phyloP scores from a whole-genome alignment of 1,284 basidiomycete genomes.

The Boletus smithii region DNA sequence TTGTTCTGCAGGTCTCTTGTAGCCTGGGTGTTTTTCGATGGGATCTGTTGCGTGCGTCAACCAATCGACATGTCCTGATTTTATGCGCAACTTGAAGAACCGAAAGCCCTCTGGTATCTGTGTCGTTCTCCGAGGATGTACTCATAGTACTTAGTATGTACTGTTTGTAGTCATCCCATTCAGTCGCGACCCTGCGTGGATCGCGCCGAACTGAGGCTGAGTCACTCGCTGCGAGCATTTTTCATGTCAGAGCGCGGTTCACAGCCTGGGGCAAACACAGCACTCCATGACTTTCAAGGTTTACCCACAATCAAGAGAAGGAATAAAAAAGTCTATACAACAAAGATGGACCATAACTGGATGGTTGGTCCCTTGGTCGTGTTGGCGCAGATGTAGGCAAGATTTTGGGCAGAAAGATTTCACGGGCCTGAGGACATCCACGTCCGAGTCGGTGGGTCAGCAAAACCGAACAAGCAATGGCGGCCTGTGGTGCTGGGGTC shows the following conservation, averaged over 20 bases:
- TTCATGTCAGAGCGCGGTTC: neutral
- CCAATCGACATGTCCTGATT: too few relatives aligned
- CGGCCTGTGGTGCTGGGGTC: too few relatives aligned
- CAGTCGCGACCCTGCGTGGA: neutral
- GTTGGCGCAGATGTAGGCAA: neutral
- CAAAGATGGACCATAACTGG: neutral
- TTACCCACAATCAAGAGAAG: neutral
- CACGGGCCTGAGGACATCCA: too few relatives aligned
- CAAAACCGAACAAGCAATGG: too few relatives aligned
- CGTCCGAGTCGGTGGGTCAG: too few relatives aligned
- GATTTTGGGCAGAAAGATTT: too few relatives aligned
- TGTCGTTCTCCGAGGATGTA: too few relatives aligned
- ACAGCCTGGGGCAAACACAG: too few relatives aligned
- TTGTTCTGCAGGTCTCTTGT: neutral
- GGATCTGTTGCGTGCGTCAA: neutral
- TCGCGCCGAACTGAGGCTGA: too few relatives aligned
- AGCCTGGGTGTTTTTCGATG: neutral
- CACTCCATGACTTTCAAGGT: neutral
- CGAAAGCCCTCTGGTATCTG: neutral
- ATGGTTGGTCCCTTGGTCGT: neutral
- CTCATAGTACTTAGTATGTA: too few relatives aligned
- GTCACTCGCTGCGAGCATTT: too few relatives aligned
- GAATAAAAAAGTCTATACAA: neutral
- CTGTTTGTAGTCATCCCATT: neutral
- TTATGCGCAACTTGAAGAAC: too few relatives aligned